These are phyloP conservation scores for Prosopis cineraria DNA, from an alignment of 306 rosid species.

Conservation along the genomic window DNA sequence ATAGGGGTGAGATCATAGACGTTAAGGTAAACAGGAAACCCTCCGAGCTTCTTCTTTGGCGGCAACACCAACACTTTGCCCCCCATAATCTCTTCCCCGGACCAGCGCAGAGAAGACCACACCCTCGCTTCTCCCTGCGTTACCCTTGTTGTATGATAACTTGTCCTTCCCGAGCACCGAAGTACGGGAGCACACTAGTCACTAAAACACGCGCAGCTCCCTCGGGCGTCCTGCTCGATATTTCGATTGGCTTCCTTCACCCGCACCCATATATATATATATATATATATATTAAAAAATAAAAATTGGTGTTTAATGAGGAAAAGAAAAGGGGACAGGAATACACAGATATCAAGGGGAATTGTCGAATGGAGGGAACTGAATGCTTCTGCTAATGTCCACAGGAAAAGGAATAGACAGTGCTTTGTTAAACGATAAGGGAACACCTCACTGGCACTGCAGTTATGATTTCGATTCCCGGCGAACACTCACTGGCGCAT, in stretches of 20 bases:
- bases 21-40: slow-evolving; percentile 75
- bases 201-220: too few relatives aligned
- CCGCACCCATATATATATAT: too few relatives aligned
- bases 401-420: neutral
- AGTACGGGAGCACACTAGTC: too few relatives aligned
- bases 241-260: too few relatives aligned
- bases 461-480: neutral
- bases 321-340: neutral
- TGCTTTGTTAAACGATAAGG: neutral
- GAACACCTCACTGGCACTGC: neutral
- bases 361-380: neutral
- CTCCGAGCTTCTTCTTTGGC: slow-evolving; percentile 73
- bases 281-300: too few relatives aligned
- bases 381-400: neutral
- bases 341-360: neutral
- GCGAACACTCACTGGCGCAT: neutral
- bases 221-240: too few relatives aligned
- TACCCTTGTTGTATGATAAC: neutral
- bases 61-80: slow-evolving; percentile 50
- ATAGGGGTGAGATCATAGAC: slow-evolving; percentile 95
- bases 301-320: neutral
- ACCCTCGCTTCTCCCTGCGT: neutral
- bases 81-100: neutral
- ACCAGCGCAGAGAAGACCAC: slow-evolving; percentile 25
- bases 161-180: neutral